Percentiles rank a stretch among this genome's conserved stretches.
These are phyloP conservation scores for Nemania bipapillata DNA, from an alignment of 2,329 filamentous ascomycete species.

Conservation along the genomic window DNA sequence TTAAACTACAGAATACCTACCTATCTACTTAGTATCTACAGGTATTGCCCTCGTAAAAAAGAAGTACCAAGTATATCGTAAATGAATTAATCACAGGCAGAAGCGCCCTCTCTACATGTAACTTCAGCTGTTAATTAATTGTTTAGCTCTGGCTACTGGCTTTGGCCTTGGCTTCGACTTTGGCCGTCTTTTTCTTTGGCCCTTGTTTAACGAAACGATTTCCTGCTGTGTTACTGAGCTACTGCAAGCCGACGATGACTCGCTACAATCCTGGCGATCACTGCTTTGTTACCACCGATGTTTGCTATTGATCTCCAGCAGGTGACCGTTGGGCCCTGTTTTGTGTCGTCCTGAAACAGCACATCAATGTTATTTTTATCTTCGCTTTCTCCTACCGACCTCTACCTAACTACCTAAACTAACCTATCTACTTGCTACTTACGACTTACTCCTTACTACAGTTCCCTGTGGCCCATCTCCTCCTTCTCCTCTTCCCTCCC, in stretches of 20 bases:
- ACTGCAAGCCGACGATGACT: constrained; percentile 34
- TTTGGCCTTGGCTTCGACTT: neutral
- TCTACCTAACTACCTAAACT: neutral
- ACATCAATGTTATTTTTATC: constrained; percentile 47
- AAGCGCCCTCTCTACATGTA: neutral
- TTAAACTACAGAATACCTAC: neutral
- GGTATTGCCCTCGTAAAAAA: too few species aligned
- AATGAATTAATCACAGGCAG: too few species aligned
- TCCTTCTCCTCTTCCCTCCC: neutral
- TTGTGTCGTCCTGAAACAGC: constrained; percentile 46
- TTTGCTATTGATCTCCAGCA: constrained; percentile 42
- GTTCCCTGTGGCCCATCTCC: too few species aligned
- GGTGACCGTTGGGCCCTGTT: constrained; percentile 39
- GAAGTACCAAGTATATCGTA: too few species aligned
- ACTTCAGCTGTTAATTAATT: too few species aligned
- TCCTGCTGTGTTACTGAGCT: constrained; percentile 31
- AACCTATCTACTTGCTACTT: constrained; percentile 18
- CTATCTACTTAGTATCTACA: neutral
- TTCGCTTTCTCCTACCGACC: neutral
- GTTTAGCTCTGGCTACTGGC: neutral
- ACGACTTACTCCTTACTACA: too few species aligned
- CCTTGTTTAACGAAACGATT: constrained; percentile 30
- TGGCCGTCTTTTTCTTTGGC: neutral
- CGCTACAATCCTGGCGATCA: constrained; percentile 39
- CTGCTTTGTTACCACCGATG: constrained; percentile 38